Conservation (phyloP, 345 rosid species). For the Gossypium mustelinum region DNA sequence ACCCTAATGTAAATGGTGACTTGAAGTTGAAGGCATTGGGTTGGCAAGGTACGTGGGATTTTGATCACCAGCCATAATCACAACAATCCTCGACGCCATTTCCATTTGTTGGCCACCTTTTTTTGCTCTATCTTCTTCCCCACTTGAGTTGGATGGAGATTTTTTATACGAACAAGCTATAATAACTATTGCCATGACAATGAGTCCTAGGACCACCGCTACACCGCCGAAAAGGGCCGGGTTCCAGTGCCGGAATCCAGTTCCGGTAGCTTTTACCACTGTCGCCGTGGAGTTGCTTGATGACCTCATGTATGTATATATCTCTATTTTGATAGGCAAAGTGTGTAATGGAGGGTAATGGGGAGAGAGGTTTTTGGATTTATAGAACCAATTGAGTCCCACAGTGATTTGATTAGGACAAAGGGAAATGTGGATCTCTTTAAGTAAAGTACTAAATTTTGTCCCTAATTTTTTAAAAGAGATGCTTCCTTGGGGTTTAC, state of each 20-base stretch:
- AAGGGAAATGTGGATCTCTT: neutral
- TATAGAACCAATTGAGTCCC: conserved; percentile 19
- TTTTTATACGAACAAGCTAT: conserved; percentile 44
- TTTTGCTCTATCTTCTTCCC: conserved; percentile 10
- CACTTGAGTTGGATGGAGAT: conserved; percentile 7
- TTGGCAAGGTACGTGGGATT: conserved; percentile 56
- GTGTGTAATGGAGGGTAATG: neutral
- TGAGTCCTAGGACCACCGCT: conserved; percentile 42
- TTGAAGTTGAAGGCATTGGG: conserved; percentile 23
- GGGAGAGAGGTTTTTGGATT: conserved; percentile 1
- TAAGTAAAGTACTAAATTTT: conserved; percentile 30
- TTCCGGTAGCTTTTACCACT: neutral
- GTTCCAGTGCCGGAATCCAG: conserved; percentile 26
- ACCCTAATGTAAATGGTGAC: no score
- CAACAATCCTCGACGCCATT: conserved; percentile 61
- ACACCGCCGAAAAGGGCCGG: conserved; percentile 48
- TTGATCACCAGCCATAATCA: conserved; percentile 67
- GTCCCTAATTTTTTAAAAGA: conserved; percentile 20
- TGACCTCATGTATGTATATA: conserved; percentile 24
- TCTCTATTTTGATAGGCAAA: conserved; percentile 12
- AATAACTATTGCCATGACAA: conserved; percentile 35
- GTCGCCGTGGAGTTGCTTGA: conserved; percentile 23
- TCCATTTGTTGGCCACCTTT: conserved; percentile 27
- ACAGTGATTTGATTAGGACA: conserved; percentile 25
- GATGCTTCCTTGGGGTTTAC: conserved; percentile 45